phyloP scores from a whole-genome alignment of 2,329 filamentous ascomycete species.

The Chaetothyriales sp. region DNA sequence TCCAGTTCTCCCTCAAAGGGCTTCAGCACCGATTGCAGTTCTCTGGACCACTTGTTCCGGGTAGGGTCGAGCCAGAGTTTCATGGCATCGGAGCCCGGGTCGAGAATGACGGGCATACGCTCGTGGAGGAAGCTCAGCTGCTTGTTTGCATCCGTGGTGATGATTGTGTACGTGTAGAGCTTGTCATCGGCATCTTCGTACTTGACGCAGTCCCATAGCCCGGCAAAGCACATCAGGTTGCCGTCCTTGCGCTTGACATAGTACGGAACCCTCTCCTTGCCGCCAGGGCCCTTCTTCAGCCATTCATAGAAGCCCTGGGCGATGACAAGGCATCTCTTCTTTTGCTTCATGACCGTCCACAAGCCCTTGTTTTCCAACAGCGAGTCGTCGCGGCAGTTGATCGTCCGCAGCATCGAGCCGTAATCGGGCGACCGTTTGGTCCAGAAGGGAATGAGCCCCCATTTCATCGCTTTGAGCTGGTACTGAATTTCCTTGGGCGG shows the following conservation, averaged over 20 bases:
- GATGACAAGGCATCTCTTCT: slow-evolving; percentile 73
- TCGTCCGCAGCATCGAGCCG: slow-evolving; percentile 64
- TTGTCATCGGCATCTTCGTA: slow-evolving; percentile 57
- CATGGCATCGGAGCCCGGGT: slow-evolving; percentile 56
- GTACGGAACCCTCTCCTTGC: slow-evolving; percentile 71
- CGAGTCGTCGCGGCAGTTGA: slow-evolving; percentile 89
- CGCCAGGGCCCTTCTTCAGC: slow-evolving; percentile 57
- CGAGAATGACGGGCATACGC: slow-evolving; percentile 86
- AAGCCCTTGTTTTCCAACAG: slow-evolving; percentile 60
- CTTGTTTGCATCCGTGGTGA: slow-evolving; percentile 75
- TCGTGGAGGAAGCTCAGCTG: slow-evolving; percentile 79
- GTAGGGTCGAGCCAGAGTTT: slow-evolving; percentile 64
- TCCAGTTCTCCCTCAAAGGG: slow-evolving; percentile 68
- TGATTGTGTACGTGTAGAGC: slow-evolving; percentile 79
- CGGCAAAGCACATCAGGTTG: slow-evolving; percentile 73
- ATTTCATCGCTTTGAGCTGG: slow-evolving; percentile 85
- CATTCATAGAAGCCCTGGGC: slow-evolving; percentile 95
- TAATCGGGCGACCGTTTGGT: slow-evolving; percentile 73
- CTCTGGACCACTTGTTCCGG: slow-evolving; percentile 55
- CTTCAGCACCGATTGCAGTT: slow-evolving; percentile 63
- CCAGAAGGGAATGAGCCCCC: slow-evolving; percentile 90
- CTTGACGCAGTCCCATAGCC: slow-evolving; percentile 75
- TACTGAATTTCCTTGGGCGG: slow-evolving; percentile 40
- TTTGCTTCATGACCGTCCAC: slow-evolving; percentile 84
- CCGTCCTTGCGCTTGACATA: slow-evolving; percentile 71